phyloP scores from a whole-genome alignment of 768 basidiomycete genomes.

The Pleurotus pulmonarius region DNA sequence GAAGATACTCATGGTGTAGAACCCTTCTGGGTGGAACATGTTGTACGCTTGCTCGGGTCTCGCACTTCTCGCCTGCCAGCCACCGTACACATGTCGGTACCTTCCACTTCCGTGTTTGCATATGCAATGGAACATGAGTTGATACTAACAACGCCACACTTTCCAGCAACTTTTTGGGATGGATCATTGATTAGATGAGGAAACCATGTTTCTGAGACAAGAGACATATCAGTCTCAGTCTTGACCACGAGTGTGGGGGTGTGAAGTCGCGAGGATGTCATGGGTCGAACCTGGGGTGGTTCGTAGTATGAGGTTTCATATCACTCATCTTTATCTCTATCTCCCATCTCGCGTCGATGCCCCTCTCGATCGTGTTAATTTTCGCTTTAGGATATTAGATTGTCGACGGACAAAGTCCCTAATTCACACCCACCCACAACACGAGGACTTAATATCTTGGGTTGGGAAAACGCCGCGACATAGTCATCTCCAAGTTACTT shows the following conservation, averaged over 20 bases:
- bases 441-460: constrained; percentile 3
- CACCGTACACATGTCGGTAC: not conserved
- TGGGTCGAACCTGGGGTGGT: no score
- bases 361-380: constrained; percentile 4
- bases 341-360: not conserved
- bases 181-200: constrained; percentile 6
- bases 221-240: no score
- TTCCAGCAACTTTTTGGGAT: not conserved
- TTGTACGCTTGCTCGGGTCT: no score
- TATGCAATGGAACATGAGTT: not conserved
- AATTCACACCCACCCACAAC: not conserved
- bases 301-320: not conserved
- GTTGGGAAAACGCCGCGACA: not conserved
- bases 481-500: not conserved
- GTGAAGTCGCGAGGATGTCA: no score
- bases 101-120: not conserved
- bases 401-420: not conserved
- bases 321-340: not conserved
- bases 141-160: not conserved
- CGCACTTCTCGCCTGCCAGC: not conserved
- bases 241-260: no score
- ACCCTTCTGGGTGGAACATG: no score
- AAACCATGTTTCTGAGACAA: not conserved
- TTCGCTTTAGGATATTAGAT: constrained; percentile 6
- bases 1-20: no score